phyloP scores from a whole-genome alignment of 1,139 yeast genomes.

The Nakaseomyces kungkrabaensis region DNA sequence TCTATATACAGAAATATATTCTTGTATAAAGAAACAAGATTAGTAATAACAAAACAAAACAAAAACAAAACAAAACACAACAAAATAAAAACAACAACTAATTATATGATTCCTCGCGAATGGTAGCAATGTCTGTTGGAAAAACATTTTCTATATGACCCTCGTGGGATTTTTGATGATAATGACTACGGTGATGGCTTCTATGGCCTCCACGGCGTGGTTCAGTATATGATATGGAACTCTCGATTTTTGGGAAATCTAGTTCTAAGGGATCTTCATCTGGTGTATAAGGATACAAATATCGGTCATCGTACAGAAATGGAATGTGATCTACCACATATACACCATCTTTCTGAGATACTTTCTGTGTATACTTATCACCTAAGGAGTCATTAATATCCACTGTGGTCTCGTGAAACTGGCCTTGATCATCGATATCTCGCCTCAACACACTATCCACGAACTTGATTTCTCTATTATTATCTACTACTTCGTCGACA shows the following conservation, averaged over 20 bases:
- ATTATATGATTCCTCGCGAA: neutral
- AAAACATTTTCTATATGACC: neutral
- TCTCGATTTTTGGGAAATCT: neutral
- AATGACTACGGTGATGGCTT: neutral
- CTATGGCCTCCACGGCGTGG: neutral
- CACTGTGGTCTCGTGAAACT: slow-evolving; percentile 7
- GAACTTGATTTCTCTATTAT: slow-evolving; percentile 5
- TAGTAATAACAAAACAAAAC: no score
- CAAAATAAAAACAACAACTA: neutral
- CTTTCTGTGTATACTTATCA: neutral
- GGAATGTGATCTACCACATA: neutral
- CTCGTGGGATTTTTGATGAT: neutral
- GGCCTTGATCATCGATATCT: slow-evolving; percentile 10
- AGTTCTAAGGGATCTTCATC: slow-evolving; percentile 1
- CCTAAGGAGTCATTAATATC: slow-evolving; percentile 7
- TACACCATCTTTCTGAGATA: neutral
- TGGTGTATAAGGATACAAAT: neutral
- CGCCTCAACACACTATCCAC: slow-evolving; percentile 8
- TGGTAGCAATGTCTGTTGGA: neutral
- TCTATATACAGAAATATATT: no score
- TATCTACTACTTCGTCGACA: neutral
- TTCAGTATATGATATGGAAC: neutral
- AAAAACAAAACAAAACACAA: neutral
- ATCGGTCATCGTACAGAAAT: neutral
- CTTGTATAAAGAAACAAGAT: no score